These are phyloP conservation scores for Lactarius akahatsu DNA, from an alignment of 768 basidiomycete genomes.

Conservation along the genomic window DNA sequence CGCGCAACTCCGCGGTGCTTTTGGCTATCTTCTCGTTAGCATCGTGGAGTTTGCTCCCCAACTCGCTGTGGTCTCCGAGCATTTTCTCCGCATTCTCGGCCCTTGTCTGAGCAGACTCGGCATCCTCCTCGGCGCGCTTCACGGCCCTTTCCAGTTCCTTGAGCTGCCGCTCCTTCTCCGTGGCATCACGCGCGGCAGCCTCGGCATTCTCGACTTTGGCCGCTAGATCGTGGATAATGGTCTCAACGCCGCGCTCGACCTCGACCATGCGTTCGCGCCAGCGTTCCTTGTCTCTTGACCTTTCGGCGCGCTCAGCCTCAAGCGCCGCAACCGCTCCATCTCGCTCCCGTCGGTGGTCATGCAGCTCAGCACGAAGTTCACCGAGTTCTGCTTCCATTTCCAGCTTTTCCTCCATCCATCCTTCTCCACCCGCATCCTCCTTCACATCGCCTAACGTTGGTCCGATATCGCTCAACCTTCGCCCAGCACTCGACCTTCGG, in stretches of 20 bases:
- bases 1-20: constrained; percentile 57
- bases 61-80: constrained; percentile 62
- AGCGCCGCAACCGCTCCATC: constrained; percentile 46
- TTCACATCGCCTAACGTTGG: constrained; percentile 56
- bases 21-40: constrained; percentile 60
- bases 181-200: constrained; percentile 41
- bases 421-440: constrained; percentile 63
- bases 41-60: constrained; percentile 64
- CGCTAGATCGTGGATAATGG: constrained; percentile 66
- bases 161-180: constrained; percentile 40
- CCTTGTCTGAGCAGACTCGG: constrained; percentile 56
- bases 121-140: constrained; percentile 48
- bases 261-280: constrained; percentile 73
- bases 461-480: constrained; percentile 53
- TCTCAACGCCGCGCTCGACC: constrained; percentile 67
- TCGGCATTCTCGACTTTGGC: constrained; percentile 53
- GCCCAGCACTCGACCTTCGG: constrained; percentile 38
- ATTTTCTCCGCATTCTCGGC: constrained; percentile 63
- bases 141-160: constrained; percentile 51
- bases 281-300: constrained; percentile 63
- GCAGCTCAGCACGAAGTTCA: constrained; percentile 39
- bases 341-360: constrained; percentile 37
- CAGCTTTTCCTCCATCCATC: constrained; percentile 71
- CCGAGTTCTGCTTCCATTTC: constrained; percentile 44
- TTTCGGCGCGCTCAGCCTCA: constrained; percentile 53